A percentile compares a stretch with the other conserved stretches of the same genome.
Conservation (phyloP, 2,329 filamentous ascomycete species). For the Colletotrichum musicola region DNA sequence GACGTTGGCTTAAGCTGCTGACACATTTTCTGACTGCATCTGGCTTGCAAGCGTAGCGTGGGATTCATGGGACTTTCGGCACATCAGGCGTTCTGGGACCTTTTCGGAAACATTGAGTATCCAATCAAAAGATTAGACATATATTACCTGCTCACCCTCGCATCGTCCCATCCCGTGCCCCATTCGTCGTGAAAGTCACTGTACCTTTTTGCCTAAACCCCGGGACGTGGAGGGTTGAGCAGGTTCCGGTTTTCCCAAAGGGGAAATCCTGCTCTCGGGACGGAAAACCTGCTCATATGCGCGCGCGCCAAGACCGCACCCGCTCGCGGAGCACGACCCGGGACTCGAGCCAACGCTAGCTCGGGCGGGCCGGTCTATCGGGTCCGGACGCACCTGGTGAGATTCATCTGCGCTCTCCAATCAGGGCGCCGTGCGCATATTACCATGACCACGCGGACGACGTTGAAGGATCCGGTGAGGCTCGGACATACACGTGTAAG, state of each 20-base stretch:
- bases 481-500: neutral
- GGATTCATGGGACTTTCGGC: neutral
- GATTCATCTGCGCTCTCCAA: neutral
- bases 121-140: conserved; percentile 2
- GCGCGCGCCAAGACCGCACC: conserved; percentile 31
- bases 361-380: neutral
- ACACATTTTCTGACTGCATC: conserved; percentile 10
- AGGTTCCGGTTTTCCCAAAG: conserved; percentile 21
- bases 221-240: conserved; percentile 29
- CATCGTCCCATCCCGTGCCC: neutral
- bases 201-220: conserved; percentile 13
- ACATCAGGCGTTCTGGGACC: conserved; percentile 7
- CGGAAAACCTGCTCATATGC: conserved; percentile 28
- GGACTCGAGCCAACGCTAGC: neutral
- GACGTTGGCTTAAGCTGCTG: conserved; percentile 26
- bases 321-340: neutral
- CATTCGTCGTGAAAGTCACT: conserved; percentile 7
- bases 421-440: neutral
- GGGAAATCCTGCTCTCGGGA: conserved; percentile 4
- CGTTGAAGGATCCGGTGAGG: conserved; percentile 4
- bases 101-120: conserved; percentile 14
- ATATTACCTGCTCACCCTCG: neutral
- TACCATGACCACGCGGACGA: neutral
- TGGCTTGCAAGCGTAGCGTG: conserved; percentile 7
- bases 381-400: neutral